Evolutionary conservation across 306 rosid genomes (phyloP).

Genomic region (Datisca glomerata): DNA sequence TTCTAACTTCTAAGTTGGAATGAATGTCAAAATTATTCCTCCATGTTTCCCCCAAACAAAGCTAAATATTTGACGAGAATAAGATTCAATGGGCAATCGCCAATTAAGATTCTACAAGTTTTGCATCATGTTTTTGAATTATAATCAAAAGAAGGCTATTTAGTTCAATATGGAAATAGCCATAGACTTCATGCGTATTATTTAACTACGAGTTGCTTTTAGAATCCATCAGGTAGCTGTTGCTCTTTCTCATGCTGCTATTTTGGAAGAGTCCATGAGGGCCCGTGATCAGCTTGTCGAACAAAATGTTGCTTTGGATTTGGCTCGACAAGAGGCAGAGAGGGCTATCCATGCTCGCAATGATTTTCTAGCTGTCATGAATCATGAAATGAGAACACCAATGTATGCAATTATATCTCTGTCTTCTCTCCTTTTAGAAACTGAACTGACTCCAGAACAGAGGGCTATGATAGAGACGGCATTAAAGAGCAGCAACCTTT

Average conservation of each 20-base stretch:
- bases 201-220: too few species aligned
- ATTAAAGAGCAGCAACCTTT: slow-evolving; percentile 71
- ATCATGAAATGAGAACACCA: slow-evolving; percentile 96
- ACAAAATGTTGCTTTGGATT: slow-evolving; percentile 70
- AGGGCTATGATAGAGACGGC: slow-evolving; percentile 78
- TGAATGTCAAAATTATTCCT: too few species aligned
- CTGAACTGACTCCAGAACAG: slow-evolving; percentile 70
- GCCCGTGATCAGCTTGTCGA: slow-evolving; percentile 87
- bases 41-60: too few species aligned
- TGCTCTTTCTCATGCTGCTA: slow-evolving; percentile 96
- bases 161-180: too few species aligned
- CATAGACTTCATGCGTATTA: too few species aligned
- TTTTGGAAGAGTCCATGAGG: slow-evolving; percentile 86
- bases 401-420: slow-evolving; percentile 85
- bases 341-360: slow-evolving; percentile 81
- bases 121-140: too few species aligned
- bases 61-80: too few species aligned
- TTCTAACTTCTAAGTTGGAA: too few species aligned
- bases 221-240: slow-evolving; percentile 65
- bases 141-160: too few species aligned
- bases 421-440: slow-evolving; percentile 81
- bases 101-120: too few species aligned
- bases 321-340: slow-evolving; percentile 87
- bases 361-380: slow-evolving; percentile 90
- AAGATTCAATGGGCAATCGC: too few species aligned